phyloP scores from a whole-genome alignment of 331 rosid species.

The Stylosanthes scabra region DNA sequence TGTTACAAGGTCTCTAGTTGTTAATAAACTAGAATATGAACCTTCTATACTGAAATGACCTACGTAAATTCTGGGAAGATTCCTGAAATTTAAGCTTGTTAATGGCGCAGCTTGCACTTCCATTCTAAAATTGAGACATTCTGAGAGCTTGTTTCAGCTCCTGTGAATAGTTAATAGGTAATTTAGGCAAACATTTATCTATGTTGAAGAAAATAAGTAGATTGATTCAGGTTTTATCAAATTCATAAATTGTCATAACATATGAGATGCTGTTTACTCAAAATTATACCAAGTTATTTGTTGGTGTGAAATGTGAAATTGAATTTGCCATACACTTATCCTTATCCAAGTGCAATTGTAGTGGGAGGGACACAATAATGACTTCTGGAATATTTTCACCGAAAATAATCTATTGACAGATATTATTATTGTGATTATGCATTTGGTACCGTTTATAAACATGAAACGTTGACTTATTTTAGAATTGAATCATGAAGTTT shows the following conservation, averaged over 20 bases:
- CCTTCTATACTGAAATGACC: slow-evolving; percentile 21
- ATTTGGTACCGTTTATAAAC: slow-evolving; percentile 12
- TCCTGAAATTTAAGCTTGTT: slow-evolving; percentile 1
- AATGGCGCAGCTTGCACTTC: not conserved
- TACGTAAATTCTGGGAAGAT: slow-evolving; percentile 18
- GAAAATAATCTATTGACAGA: slow-evolving; percentile 1
- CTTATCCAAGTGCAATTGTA: not conserved
- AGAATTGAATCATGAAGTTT: slow-evolving; percentile 15
- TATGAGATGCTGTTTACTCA: not conserved
- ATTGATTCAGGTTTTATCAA: no score
- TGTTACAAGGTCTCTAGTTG: slow-evolving; percentile 28
- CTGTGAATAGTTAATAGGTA: not conserved
- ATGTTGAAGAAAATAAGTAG: not conserved
- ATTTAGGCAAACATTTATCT: not conserved
- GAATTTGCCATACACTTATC: no score
- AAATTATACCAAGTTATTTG: not conserved
- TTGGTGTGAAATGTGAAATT: not conserved
- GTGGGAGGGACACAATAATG: not conserved
- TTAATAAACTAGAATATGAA: slow-evolving; percentile 19
- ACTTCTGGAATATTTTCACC: not conserved
- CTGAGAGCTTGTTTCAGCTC: not conserved
- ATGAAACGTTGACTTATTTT: slow-evolving; percentile 24
- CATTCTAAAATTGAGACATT: not conserved
- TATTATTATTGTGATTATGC: not conserved
- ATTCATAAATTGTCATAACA: no score